Conservation (phyloP, 2,329 filamentous ascomycete species). For the Aspergillus arachidicola region DNA sequence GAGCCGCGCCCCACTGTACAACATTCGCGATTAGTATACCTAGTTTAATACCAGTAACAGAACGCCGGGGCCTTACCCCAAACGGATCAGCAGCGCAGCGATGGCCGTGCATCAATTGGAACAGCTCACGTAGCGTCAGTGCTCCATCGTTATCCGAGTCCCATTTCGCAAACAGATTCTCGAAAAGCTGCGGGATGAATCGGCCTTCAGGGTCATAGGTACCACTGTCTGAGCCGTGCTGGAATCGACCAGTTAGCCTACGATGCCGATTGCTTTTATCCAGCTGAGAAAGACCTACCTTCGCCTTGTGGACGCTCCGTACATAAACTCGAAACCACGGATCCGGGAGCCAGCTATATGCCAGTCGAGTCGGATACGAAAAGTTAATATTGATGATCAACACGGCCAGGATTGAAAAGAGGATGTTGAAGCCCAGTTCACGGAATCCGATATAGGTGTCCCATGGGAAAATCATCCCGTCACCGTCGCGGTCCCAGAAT, state of each 20-base stretch:
- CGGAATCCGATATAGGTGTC: constrained; percentile 14
- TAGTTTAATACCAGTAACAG: not conserved
- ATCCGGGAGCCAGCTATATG: constrained; percentile 15
- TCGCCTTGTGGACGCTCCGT: not conserved
- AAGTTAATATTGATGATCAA: constrained; percentile 47
- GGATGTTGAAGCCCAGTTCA: constrained; percentile 43
- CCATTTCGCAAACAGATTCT: constrained; percentile 54
- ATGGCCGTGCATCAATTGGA: not conserved
- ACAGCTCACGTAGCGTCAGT: not conserved
- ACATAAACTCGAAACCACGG: not conserved
- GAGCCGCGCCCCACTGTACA: constrained; percentile 41
- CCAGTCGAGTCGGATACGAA: constrained; percentile 49
- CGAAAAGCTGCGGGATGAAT: constrained; percentile 50
- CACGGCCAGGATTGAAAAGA: constrained; percentile 43
- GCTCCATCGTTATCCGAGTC: constrained; percentile 26
- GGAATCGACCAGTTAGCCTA: not conserved
- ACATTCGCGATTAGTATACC: not conserved
- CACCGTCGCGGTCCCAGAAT: not conserved
- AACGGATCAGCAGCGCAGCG: not conserved
- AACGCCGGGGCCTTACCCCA: not conserved
- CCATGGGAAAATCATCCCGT: not conserved
- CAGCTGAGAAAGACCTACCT: not conserved
- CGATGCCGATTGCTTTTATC: too few species aligned
- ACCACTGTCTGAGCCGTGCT: constrained; percentile 32
- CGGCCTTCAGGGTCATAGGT: constrained; percentile 51